phyloP scores from a whole-genome alignment of 1,284 basidiomycete genomes.

The Rhodotorula mucilaginosa region DNA sequence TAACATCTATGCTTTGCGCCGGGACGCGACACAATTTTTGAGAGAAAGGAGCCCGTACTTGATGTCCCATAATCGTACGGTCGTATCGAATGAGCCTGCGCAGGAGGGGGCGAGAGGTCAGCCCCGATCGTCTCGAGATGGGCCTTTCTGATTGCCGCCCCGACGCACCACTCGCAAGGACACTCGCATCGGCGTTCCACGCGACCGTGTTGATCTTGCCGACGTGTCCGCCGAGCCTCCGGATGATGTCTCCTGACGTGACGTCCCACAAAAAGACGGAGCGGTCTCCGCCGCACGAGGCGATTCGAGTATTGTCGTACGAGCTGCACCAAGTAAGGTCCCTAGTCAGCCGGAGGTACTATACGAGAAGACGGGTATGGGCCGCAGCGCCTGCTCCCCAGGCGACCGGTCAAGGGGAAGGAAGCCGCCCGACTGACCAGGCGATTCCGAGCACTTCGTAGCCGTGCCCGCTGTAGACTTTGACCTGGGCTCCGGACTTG shows the following conservation, averaged over 20 bases:
- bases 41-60: constrained; percentile 47
- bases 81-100: constrained; percentile 79
- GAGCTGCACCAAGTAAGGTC: constrained; percentile 56
- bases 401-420: neutral
- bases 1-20: neutral
- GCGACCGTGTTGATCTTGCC: constrained; percentile 86
- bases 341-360: neutral
- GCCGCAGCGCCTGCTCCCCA: neutral
- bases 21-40: neutral
- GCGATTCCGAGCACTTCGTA: constrained; percentile 89
- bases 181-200: constrained; percentile 79
- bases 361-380: too few species aligned
- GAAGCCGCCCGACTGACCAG: constrained; percentile 60
- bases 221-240: constrained; percentile 81
- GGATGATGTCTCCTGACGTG: constrained; percentile 72
- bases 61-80: constrained; percentile 84
- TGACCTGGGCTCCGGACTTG: constrained; percentile 76
- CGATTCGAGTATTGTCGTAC: constrained; percentile 89
- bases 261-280: constrained; percentile 96
- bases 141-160: too few species aligned
- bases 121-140: constrained; percentile 1
- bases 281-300: constrained; percentile 88
- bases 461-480: constrained; percentile 82
- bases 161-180: constrained; percentile 77
- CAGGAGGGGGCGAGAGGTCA: neutral